These are phyloP conservation scores for Strobilomyces confusus DNA, from an alignment of 768 basidiomycete species.

Conservation along the genomic window DNA sequence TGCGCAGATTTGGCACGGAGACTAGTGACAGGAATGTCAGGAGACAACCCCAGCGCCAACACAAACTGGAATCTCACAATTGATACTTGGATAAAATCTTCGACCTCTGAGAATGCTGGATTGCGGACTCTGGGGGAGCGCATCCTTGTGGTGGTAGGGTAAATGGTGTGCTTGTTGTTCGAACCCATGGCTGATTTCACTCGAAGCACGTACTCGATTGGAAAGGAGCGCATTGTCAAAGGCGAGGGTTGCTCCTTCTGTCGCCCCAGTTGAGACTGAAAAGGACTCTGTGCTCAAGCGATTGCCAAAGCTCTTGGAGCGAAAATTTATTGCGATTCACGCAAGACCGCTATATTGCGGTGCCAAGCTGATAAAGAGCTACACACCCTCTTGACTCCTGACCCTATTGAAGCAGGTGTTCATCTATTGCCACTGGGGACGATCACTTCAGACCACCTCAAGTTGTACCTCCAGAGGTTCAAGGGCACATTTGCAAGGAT, in stretches of 20 bases:
- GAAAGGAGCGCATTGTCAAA: constrained; percentile 97
- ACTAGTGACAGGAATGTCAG: constrained; percentile 43
- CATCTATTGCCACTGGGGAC: constrained; percentile 80
- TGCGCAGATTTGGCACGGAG: constrained; percentile 79
- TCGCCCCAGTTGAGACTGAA: background rate
- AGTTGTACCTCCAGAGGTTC: constrained; percentile 71
- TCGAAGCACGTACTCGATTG: constrained; percentile 88
- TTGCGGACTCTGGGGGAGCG: constrained; percentile 38
- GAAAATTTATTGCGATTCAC: constrained; percentile 85
- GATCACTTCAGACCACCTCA: constrained; percentile 74
- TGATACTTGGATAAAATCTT: constrained; percentile 46
- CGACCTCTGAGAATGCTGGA: constrained; percentile 22
- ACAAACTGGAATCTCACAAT: constrained; percentile 37
- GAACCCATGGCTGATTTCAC: background rate
- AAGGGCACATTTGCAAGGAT: constrained; percentile 66
- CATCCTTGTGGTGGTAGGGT: constrained; percentile 73
- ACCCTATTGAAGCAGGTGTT: constrained; percentile 74
- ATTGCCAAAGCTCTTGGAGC: constrained; percentile 77
- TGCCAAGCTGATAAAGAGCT: constrained; percentile 86
- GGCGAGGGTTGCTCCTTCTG: constrained; percentile 40
- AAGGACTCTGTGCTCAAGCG: constrained; percentile 42
- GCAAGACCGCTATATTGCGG: constrained; percentile 77
- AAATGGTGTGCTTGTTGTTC: constrained; percentile 9
- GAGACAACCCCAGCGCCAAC: constrained; percentile 22
- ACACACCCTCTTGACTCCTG: constrained; percentile 66